Evolutionary conservation across 2,329 filamentous ascomycete species (phyloP).

Genomic region (Chaetomiaceae sp.): DNA sequence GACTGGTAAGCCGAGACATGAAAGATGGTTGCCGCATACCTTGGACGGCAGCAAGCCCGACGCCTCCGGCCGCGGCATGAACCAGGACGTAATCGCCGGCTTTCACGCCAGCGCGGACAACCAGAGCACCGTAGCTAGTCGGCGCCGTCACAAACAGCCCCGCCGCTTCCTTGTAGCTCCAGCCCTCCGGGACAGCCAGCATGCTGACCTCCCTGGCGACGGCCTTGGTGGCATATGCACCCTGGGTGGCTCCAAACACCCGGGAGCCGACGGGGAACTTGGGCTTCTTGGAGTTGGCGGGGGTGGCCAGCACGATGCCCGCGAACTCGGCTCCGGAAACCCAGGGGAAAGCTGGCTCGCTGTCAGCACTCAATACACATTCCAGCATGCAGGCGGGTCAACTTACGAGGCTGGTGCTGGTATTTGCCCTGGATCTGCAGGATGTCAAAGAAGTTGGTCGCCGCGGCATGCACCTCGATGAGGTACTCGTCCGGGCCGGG

Average conservation of each 20-base stretch:
- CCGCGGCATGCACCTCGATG: constrained; percentile 78
- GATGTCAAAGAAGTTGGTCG: constrained; percentile 96
- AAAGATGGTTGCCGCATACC: too few species aligned
- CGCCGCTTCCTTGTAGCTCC: constrained; percentile 79
- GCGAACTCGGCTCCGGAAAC: constrained; percentile 82
- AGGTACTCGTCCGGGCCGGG: constrained; percentile 74
- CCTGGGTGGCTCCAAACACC: constrained; percentile 83
- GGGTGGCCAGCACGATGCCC: constrained; percentile 66
- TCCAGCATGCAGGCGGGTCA: background rate
- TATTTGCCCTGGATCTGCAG: constrained; percentile 95
- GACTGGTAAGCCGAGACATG: background rate
- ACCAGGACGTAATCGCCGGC: constrained; percentile 81
- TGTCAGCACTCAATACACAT: background rate
- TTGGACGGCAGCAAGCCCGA: constrained; percentile 87
- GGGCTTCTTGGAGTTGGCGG: constrained; percentile 45
- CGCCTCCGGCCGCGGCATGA: constrained; percentile 87
- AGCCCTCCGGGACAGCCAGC: constrained; percentile 70
- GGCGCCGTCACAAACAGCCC: constrained; percentile 90
- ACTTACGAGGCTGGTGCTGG: constrained; percentile 64
- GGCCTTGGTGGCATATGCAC: constrained; percentile 77
- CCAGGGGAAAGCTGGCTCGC: constrained; percentile 70
- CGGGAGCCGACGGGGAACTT: constrained; percentile 72
- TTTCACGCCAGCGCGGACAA: constrained; percentile 71
- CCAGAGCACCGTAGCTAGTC: constrained; percentile 80
- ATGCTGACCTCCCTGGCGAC: constrained; percentile 62